Conservation (phyloP, 192 early-diverging fungal species). For the Coemansia sp. region DNA sequence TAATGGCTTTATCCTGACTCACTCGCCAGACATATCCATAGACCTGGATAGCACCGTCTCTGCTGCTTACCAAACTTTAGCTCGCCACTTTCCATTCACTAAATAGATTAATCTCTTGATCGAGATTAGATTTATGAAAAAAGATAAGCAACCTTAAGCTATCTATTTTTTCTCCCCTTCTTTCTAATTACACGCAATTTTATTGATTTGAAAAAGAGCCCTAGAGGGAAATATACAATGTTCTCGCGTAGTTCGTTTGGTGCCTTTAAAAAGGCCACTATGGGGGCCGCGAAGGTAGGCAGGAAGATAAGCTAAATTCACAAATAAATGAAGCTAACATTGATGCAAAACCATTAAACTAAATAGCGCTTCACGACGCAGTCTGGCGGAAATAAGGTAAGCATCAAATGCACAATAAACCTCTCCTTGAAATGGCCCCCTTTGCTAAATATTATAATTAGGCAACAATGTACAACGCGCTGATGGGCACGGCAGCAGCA, state of each 20-base stretch:
- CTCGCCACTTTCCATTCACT: background rate
- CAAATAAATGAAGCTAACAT: background rate
- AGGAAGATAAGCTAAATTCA: background rate
- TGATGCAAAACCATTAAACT: no score
- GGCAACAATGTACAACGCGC: constrained; percentile 23
- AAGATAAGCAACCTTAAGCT: constrained; percentile 5
- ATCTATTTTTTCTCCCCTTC: background rate
- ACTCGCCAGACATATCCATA: constrained; percentile 11
- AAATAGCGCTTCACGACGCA: constrained; percentile 41
- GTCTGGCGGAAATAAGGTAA: constrained; percentile 26
- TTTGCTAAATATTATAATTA: background rate
- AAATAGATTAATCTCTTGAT: constrained; percentile 4
- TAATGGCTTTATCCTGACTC: constrained; percentile 7
- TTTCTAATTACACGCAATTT: background rate
- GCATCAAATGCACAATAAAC: background rate
- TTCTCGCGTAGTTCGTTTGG: constrained; percentile 44
- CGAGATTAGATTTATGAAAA: constrained; percentile 13
- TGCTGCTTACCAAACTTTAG: constrained; percentile 4
- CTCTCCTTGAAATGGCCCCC: background rate
- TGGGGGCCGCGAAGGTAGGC: constrained; percentile 37
- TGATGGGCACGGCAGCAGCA: constrained; percentile 56
- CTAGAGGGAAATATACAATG: constrained; percentile 12
- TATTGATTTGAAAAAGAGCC: background rate
- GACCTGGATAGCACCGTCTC: constrained; percentile 28
- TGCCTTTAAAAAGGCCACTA: constrained; percentile 32